These are phyloP conservation scores for Xerophyta viscosa DNA, from an alignment of 106 monocot species.

Conservation along the genomic window DNA sequence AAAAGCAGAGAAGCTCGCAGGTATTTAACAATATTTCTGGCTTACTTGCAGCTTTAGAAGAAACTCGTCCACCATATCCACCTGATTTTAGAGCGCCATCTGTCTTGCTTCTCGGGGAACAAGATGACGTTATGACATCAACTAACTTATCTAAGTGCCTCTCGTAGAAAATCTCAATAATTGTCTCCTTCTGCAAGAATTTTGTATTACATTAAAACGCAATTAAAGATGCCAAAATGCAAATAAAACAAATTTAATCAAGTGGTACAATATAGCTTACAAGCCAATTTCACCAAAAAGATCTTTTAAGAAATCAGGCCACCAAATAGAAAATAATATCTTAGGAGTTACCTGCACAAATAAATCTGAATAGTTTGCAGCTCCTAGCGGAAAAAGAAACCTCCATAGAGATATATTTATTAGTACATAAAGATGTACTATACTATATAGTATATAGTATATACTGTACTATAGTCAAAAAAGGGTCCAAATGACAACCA, in stretches of 20 bases:
- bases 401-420: too few species aligned
- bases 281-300: conserved; percentile 5
- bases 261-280: background rate
- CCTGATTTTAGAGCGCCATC: conserved; percentile 14
- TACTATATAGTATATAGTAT: too few species aligned
- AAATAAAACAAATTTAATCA: background rate
- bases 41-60: conserved; percentile 25
- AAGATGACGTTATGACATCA: conserved; percentile 75
- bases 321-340: conserved; percentile 5
- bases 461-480: too few species aligned
- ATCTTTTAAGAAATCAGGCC: conserved; percentile 5
- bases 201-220: background rate
- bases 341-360: conserved; percentile 9
- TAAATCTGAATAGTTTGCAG: conserved; percentile 10
- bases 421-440: too few species aligned
- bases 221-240: background rate
- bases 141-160: conserved; percentile 72
- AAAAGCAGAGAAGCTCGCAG: conserved; percentile 91
- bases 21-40: conserved; percentile 93
- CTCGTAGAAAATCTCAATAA: conserved; percentile 92
- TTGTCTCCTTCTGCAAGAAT: conserved; percentile 62
- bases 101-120: conserved; percentile 31
- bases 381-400: conserved; percentile 3
- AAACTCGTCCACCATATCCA: conserved; percentile 16
- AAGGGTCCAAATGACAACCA: too few species aligned